Evolutionary conservation across 139 green algal genomes (phyloP).

Genomic region (Pycnococcus provasolii): DNA sequence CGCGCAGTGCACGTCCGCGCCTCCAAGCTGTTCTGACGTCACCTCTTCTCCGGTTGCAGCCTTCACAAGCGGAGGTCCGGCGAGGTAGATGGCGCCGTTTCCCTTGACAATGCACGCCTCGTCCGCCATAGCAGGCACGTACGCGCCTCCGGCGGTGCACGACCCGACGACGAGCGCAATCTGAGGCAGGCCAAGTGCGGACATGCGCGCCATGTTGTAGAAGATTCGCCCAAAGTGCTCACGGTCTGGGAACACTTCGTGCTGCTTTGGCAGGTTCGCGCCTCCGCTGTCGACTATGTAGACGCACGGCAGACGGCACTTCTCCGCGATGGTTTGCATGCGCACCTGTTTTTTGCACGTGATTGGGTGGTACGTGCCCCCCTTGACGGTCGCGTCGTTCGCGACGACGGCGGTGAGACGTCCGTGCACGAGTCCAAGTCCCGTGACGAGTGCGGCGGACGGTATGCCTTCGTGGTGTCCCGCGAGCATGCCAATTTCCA

Average conservation of each 20-base stretch:
- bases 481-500: slow-evolving; percentile 71
- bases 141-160: slow-evolving; percentile 84
- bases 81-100: slow-evolving; percentile 71
- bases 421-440: slow-evolving; percentile 67
- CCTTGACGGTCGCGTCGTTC: slow-evolving; percentile 88
- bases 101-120: slow-evolving; percentile 32
- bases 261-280: slow-evolving; percentile 79
- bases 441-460: slow-evolving; percentile 74
- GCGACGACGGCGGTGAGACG: slow-evolving; percentile 65
- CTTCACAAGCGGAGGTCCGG: slow-evolving; percentile 49
- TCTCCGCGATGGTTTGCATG: slow-evolving; percentile 73
- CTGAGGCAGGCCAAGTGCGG: slow-evolving; percentile 64
- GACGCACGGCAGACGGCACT: slow-evolving; percentile 77
- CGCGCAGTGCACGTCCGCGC: slow-evolving; percentile 69
- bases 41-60: slow-evolving; percentile 82
- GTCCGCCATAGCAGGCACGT: slow-evolving; percentile 49
- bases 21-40: slow-evolving; percentile 78
- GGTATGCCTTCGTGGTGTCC: slow-evolving; percentile 74
- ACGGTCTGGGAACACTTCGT: slow-evolving; percentile 81
- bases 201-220: slow-evolving; percentile 73
- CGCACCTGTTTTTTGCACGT: slow-evolving; percentile 85
- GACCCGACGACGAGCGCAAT: slow-evolving; percentile 80
- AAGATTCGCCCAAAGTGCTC: slow-evolving; percentile 90
- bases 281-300: slow-evolving; percentile 81
- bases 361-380: slow-evolving; percentile 89